Conservation (phyloP, 2,329 filamentous ascomycete species). For the Penicillium aurantiogriseum region DNA sequence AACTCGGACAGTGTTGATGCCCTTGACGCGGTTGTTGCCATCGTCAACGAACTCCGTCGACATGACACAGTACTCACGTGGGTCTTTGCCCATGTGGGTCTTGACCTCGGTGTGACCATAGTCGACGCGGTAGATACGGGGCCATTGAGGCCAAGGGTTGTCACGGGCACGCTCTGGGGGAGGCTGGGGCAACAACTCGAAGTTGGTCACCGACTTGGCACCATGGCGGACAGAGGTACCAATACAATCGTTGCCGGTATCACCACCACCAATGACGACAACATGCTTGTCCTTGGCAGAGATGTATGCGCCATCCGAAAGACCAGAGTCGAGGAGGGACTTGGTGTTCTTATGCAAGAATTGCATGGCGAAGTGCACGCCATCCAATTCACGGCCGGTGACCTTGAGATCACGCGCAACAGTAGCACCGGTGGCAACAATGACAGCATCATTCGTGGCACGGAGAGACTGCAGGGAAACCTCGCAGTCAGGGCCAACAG, state of each 20-base stretch:
- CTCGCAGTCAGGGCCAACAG: constrained; percentile 72
- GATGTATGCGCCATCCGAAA: constrained; percentile 81
- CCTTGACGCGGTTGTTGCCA: constrained; percentile 81
- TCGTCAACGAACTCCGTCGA: constrained; percentile 94
- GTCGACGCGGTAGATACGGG: constrained; percentile 95
- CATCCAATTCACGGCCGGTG: constrained; percentile 80
- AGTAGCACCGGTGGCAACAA: constrained; percentile 89
- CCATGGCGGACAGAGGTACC: constrained; percentile 94
- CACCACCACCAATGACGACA: constrained; percentile 93
- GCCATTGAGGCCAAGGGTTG: constrained; percentile 99
- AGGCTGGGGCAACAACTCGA: constrained; percentile 90
- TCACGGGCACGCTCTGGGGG: constrained; percentile 85
- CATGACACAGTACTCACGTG: constrained; percentile 97
- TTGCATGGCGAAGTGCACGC: constrained; percentile 95
- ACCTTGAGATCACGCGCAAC: constrained; percentile 91
- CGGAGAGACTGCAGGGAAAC: constrained; percentile 70
- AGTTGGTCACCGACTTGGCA: constrained; percentile 94
- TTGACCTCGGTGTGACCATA: constrained; percentile 96
- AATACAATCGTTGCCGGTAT: constrained; percentile 97
- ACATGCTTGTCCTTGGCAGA: constrained; percentile 95
- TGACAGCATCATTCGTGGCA: constrained; percentile 73
- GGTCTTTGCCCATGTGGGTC: constrained; percentile 93
- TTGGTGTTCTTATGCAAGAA: constrained; percentile 98
- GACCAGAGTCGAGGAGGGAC: constrained; percentile 87
- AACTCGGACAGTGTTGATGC: constrained; percentile 92